phyloP scores from a whole-genome alignment of 495 filamentous ascomycete species.

The Annulohypoxylon maeteangense region DNA sequence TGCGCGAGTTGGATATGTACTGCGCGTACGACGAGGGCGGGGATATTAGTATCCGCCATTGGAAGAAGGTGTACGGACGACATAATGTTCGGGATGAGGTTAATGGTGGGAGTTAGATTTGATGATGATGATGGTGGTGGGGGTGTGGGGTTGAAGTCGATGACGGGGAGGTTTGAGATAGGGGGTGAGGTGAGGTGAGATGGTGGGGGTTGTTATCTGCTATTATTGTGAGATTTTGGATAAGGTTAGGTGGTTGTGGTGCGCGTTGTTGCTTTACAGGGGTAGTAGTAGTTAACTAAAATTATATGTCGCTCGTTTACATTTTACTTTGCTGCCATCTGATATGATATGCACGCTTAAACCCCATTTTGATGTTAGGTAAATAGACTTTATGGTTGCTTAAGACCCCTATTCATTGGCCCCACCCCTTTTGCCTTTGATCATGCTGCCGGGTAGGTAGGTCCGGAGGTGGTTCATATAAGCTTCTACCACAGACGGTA shows the following conservation, averaged over 20 bases:
- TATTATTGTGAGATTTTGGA: no score
- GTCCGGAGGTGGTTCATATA: neutral
- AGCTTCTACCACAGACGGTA: neutral
- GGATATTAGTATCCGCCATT: slow-evolving; percentile 23
- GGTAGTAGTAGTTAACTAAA: no score
- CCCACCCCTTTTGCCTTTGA: neutral
- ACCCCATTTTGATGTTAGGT: neutral
- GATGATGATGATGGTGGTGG: neutral
- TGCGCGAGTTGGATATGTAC: slow-evolving; percentile 45
- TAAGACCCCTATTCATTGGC: neutral
- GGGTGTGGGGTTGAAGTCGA: no score
- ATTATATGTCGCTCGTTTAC: no score
- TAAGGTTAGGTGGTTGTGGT: no score
- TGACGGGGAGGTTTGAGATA: no score
- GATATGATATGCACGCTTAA: neutral
- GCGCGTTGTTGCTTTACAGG: no score
- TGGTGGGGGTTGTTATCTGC: no score
- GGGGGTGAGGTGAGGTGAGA: no score
- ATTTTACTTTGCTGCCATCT: neutral
- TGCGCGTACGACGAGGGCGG: slow-evolving; percentile 20
- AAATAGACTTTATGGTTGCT: neutral
- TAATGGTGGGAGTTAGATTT: neutral
- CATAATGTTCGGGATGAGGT: slow-evolving; percentile 14
- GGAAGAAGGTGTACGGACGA: slow-evolving; percentile 34
- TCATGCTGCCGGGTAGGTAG: neutral